Base-by-base conservation (phyloP, 1,139 yeast species). In the Pneumocystis wakefieldiae region DNA sequence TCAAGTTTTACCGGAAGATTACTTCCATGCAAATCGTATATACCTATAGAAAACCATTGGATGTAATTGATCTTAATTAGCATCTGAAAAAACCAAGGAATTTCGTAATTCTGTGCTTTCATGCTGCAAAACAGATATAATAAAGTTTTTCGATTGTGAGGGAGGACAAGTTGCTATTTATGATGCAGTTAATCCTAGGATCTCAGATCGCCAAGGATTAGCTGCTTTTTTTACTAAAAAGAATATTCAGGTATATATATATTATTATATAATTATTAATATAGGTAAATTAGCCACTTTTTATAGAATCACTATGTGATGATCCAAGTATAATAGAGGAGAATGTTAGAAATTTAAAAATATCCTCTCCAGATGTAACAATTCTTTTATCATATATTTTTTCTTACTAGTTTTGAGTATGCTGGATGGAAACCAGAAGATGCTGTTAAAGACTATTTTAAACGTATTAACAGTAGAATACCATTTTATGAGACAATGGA, bases 141-240 rank as follows among this genome's bases (percentile, higher is more conserved):
- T 81, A 64, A 76, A 77, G 57, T 92, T 89, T 72, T 89, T 87
- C 73, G 80, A 81, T 66, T 80, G 82, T 48, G 88, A 85, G 67
- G 81, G 80, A 71, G 75, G 75, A 14, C 98, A 92, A 75, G 88
- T 94, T 36, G 98, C 96, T 17, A 87, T 94, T 53, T 92, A 89
- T 73, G 99, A 92, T 74, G 98, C 97, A 0, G 88, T 92, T 65
- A 92, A 94, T 74, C 95, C 95, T 1, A 76, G 86, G 60, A 83
- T 86, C 19, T 80, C 41, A 19, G 59, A 39, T 37, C 59, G 59
- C n/a, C 41, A 24, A 8, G 17, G 14, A 10, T 39, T 28, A 29
- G 59, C 42, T 19, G 3, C 41, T 29, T 57, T 57, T 24, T 57
- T 57, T 29, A 3, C 29, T 12, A 7, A 37, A 29, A 37, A 57